Evolutionary conservation across 495 filamentous ascomycete genomes (phyloP), one percentile per base, ranked within the genome.

Genomic region (Neurospora africana): DNA sequence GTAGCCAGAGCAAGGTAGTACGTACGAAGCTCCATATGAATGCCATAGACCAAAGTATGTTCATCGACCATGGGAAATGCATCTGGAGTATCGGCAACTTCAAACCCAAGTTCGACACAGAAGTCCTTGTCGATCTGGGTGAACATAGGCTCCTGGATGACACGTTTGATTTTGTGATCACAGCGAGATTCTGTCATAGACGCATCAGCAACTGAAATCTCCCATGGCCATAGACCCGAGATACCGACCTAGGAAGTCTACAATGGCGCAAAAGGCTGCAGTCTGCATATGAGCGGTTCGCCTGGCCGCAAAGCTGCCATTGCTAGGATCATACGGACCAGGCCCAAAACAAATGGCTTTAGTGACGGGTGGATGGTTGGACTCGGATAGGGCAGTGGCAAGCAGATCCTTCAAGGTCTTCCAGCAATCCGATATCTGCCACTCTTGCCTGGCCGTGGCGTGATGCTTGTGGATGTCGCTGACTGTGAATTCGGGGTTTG

Each of bases 81-180:
- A 0, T 47, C 72, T 0, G 91, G 91, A 40, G 85, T 81, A 3
- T 87, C 74, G 39, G 91, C 84, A 15, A 89, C 86, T 27, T 81
- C 80, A 39, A 91, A 84, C 27, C 83, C 83, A 1, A 89, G 80
- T 13, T 75, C 79, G 0, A 73, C 40, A 44, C 93, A 84, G 72
- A 92, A 90, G 0, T 78, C 74, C 33, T 81, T 84, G 75, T 94
- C 92, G 8, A 85, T 78, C 9, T 78, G 58, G 69, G 88, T 92
- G 81, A 93, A 93, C 74, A 87, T 76, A 8, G 92, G 92, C 68
- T 94, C 92, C 81, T 94, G 92, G 30, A 90, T 86, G 73, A 87
- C 79, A 68, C 87, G 81, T 36, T 80, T 78, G 65, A 86, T 82
- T 8, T 67, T 71, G 2, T 72, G 77, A 3, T 71, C 44, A 41